A percentile compares a stretch with the other conserved stretches of the same genome.
Conservation (phyloP, 495 filamentous ascomycete genomes). For the Aspergillus steynii region DNA sequence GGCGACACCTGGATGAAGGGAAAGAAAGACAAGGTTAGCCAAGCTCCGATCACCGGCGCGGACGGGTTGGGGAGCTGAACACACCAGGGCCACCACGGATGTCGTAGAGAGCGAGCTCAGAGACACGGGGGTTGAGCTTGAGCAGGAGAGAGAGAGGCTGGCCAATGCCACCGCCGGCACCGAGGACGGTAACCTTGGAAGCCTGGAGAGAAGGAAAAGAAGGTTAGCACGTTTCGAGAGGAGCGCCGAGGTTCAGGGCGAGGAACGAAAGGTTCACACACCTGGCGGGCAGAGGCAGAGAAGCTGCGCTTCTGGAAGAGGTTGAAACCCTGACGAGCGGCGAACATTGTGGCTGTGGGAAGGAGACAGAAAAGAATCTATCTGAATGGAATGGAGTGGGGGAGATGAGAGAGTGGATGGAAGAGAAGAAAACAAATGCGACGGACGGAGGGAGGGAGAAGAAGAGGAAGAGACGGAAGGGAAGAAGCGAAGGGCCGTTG, state of each 20-base stretch:
- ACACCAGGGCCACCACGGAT: constrained; percentile 91
- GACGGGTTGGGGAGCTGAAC: constrained; percentile 25
- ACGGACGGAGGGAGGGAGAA: constrained; percentile 11
- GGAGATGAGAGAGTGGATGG: constrained; percentile 10
- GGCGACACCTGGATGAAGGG: constrained; percentile 73
- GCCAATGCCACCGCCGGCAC: constrained; percentile 95
- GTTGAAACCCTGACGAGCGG: constrained; percentile 68
- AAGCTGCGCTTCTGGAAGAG: constrained; percentile 85
- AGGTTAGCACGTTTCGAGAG: constrained; percentile 31
- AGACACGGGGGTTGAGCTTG: constrained; percentile 94
- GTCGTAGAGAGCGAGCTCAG: constrained; percentile 94
- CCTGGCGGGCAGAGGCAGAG: constrained; percentile 87
- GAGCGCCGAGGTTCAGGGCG: constrained; percentile 17
- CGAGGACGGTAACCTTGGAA: constrained; percentile 95
- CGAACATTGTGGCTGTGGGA: constrained; percentile 65
- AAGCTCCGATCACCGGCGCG: not conserved
- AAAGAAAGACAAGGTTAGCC: not conserved
- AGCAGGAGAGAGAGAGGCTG: constrained; percentile 96
- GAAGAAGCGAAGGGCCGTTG: constrained; percentile 17
- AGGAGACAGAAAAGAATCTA: constrained; percentile 17
- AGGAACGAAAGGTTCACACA: constrained; percentile 43
- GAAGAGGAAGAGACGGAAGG: constrained; percentile 20
- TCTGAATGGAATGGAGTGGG: constrained; percentile 15
- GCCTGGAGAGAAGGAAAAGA: constrained; percentile 54
- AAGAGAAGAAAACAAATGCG: constrained; percentile 12